Conservation (phyloP, 495 filamentous ascomycete species). For the Beverwykella pulmonaria region DNA sequence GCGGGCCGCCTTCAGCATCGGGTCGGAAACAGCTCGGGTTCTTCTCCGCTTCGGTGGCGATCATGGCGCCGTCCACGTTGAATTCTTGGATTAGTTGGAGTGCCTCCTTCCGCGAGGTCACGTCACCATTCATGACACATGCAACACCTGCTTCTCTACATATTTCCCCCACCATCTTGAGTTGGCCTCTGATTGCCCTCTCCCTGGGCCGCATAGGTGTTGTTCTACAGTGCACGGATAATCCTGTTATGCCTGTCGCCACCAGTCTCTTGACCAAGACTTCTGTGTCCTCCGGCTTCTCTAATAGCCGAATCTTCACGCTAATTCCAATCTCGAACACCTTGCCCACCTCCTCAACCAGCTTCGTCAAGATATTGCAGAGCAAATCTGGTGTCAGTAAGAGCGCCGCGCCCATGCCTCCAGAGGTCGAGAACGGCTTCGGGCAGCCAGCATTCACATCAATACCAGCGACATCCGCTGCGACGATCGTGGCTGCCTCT, state of each 20-base stretch:
- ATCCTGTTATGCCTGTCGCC: conserved; percentile 81
- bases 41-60: conserved; percentile 84
- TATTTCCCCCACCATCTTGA: conserved; percentile 74
- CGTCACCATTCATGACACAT: conserved; percentile 93
- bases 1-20: conserved; percentile 60
- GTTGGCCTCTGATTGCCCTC: conserved; percentile 79
- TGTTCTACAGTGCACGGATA: conserved; percentile 95
- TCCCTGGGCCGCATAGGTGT: conserved; percentile 92
- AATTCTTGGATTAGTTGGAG: conserved; percentile 69
- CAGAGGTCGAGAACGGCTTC: conserved; percentile 87
- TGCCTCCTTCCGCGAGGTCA: conserved; percentile 69
- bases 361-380: conserved; percentile 73
- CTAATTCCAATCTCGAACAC: conserved; percentile 84
- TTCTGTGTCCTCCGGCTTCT: conserved; percentile 71
- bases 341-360: conserved; percentile 75
- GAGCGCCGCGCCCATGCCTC: conserved; percentile 94
- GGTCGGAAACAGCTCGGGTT: conserved; percentile 83
- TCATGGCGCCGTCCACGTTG: conserved; percentile 93
- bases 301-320: conserved; percentile 91
- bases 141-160: conserved; percentile 83
- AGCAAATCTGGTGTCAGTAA: conserved; percentile 81
- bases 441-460: conserved; percentile 97
- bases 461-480: conserved; percentile 84
- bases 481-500: conserved; percentile 78
- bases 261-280: conserved; percentile 72